A percentile compares a stretch with the other conserved stretches of the same genome.
Conservation (phyloP, 768 basidiomycete species). For the Xerocomellus dryophilus region DNA sequence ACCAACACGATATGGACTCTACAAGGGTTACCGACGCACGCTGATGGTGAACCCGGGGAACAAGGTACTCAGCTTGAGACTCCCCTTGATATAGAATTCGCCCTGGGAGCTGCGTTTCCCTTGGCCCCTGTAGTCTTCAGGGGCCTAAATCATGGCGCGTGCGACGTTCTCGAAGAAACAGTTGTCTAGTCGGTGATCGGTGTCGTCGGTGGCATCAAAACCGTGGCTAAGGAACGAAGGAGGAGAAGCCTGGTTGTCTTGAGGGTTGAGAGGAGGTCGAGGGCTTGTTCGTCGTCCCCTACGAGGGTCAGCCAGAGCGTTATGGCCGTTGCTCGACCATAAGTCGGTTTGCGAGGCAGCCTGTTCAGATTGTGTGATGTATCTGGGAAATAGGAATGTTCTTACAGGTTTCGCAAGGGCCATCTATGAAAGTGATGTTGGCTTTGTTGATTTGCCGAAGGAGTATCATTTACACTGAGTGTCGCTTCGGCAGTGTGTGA, state of each 20-base stretch:
- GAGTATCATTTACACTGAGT: conserved; percentile 30
- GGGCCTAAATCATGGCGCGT: conserved; percentile 48
- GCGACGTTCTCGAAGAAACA: conserved; percentile 42
- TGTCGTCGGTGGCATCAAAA: conserved; percentile 42
- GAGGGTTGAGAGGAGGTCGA: conserved; percentile 47
- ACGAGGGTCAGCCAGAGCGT: conserved; percentile 48
- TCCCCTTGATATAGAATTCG: conserved; percentile 48
- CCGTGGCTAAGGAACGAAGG: conserved; percentile 49
- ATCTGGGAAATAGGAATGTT: neutral
- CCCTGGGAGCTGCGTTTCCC: conserved; percentile 44
- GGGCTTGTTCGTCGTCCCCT: conserved; percentile 43
- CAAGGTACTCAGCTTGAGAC: conserved; percentile 41
- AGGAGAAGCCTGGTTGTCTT: conserved; percentile 42
- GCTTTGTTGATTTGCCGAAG: neutral
- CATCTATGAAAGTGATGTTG: conserved; percentile 31
- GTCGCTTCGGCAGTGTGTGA: conserved; percentile 29
- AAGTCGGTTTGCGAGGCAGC: conserved; percentile 39
- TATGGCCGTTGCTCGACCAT: conserved; percentile 49
- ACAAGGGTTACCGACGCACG: conserved; percentile 32
- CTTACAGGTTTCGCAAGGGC: conserved; percentile 50
- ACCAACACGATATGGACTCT: neutral
- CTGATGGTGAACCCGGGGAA: conserved; percentile 47
- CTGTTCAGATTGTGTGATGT: neutral
- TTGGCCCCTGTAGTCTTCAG: conserved; percentile 22
- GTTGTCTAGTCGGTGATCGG: conserved; percentile 42